These are phyloP conservation scores for Uronychia binucleata DNA, from an alignment of 73 alveolate species.

Conservation along the genomic window DNA sequence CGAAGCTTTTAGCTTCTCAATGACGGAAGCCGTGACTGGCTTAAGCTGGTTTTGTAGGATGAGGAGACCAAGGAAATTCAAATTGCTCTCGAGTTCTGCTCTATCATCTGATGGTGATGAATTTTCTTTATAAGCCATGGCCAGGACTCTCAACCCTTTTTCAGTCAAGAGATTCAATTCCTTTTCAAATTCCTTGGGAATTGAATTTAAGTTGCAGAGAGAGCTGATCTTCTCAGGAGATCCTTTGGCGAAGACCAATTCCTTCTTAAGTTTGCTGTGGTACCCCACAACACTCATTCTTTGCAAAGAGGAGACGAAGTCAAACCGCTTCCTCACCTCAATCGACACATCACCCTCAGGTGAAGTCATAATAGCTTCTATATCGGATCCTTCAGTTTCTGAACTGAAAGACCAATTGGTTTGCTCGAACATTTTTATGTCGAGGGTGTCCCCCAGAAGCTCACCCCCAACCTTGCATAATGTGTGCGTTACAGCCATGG, in stretches of 20 bases:
- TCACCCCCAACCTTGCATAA: conserved; percentile 85
- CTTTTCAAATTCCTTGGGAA: conserved; percentile 75
- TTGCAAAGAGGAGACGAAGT: conserved; percentile 81
- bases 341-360: conserved; percentile 24
- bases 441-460: conserved; percentile 97
- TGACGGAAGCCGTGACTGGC: conserved; percentile 65
- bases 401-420: conserved; percentile 79
- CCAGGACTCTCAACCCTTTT: conserved; percentile 87
- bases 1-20: conserved; percentile 42
- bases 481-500: conserved; percentile 93
- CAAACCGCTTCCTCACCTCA: conserved; percentile 78
- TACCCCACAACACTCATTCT: conserved; percentile 92
- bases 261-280: conserved; percentile 39
- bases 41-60: conserved; percentile 78
- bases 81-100: conserved; percentile 55
- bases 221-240: conserved; percentile 80
- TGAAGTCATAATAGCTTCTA: neutral
- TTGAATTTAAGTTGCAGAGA: conserved; percentile 57
- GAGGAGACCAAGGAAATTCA: conserved; percentile 76
- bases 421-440: conserved; percentile 95
- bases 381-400: neutral
- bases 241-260: conserved; percentile 84
- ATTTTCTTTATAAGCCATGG: conserved; percentile 65
- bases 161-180: conserved; percentile 66
- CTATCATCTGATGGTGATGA: conserved; percentile 34